Evolutionary conservation across 2,329 filamentous ascomycete genomes (phyloP).

Genomic region (Beauveria sp.): DNA sequence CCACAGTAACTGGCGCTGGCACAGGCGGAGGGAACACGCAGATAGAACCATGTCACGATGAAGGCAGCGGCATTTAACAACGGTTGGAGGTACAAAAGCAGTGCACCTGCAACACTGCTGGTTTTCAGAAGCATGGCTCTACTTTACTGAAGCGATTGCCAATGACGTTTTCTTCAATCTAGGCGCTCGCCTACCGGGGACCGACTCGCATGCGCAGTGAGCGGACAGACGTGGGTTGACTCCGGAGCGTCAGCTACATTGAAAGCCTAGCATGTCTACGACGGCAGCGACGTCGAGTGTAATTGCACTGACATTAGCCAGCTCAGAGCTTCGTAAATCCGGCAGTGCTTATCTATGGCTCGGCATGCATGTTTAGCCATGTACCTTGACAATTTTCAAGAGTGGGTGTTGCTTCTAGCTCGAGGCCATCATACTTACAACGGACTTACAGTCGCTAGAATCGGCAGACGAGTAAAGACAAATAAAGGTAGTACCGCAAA

Average conservation of each 20-base stretch:
- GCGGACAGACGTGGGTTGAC: constrained; percentile 52
- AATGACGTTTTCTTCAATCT: constrained; percentile 44
- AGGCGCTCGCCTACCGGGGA: constrained; percentile 50
- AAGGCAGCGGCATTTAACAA: constrained; percentile 57
- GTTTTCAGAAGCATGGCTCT: too few species aligned
- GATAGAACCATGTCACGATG: constrained; percentile 31
- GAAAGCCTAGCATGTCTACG: constrained; percentile 50
- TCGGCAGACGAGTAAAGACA: constrained; percentile 18
- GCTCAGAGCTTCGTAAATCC: constrained; percentile 48
- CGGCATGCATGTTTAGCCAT: constrained; percentile 52
- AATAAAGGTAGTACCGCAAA: constrained; percentile 41
- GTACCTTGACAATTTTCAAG: constrained; percentile 17
- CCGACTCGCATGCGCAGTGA: constrained; percentile 48
- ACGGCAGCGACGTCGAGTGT: constrained; percentile 42
- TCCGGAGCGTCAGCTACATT: constrained; percentile 40
- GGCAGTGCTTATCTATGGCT: constrained; percentile 44
- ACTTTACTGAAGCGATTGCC: constrained; percentile 25
- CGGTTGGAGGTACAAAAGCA: constrained; percentile 61
- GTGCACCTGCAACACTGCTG: constrained; percentile 11
- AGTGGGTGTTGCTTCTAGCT: background rate
- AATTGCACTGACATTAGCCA: constrained; percentile 47
- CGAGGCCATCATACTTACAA: background rate
- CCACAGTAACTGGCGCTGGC: constrained; percentile 47
- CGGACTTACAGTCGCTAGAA: background rate
- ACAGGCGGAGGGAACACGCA: constrained; percentile 46